Conservation (phyloP, 768 basidiomycete genomes). For the Tricholomella constricta region DNA sequence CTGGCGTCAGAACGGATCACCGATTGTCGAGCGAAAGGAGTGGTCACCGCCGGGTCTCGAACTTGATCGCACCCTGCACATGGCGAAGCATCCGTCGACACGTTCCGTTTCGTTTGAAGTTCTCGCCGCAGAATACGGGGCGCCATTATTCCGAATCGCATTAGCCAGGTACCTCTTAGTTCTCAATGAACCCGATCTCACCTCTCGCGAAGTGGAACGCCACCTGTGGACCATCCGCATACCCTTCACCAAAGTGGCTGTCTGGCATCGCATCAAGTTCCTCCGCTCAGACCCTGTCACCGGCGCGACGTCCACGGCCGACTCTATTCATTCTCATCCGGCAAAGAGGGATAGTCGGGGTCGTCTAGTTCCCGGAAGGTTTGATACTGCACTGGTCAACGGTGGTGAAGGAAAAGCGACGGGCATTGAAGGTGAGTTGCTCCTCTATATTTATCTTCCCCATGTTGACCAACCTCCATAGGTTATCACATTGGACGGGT, state of each 20-base stretch:
- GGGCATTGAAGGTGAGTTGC: constrained; percentile 18
- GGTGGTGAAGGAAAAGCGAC: not conserved
- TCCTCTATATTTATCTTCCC: not conserved
- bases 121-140: not conserved
- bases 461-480: constrained; percentile 1
- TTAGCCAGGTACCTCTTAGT: constrained; percentile 25
- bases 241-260: constrained; percentile 24
- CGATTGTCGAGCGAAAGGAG: not conserved
- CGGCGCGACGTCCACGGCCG: no score
- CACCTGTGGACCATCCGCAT: constrained; percentile 11
- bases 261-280: constrained; percentile 36
- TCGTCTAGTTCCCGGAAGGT: no score
- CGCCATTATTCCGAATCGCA: constrained; percentile 19
- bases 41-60: constrained; percentile 9
- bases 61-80: constrained; percentile 8
- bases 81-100: constrained; percentile 25
- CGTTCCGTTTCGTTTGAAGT: constrained; percentile 15
- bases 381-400: no score
- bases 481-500: constrained; percentile 28
- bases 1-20: constrained; percentile 17
- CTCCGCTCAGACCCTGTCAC: no score
- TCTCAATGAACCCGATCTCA: constrained; percentile 15
- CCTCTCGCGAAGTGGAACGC: constrained; percentile 12
- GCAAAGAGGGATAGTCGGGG: no score
- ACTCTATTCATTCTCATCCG: no score